Base-by-base conservation (phyloP, 192 early-diverging fungal genomes). In the Entophlyctis luteolus region DNA sequence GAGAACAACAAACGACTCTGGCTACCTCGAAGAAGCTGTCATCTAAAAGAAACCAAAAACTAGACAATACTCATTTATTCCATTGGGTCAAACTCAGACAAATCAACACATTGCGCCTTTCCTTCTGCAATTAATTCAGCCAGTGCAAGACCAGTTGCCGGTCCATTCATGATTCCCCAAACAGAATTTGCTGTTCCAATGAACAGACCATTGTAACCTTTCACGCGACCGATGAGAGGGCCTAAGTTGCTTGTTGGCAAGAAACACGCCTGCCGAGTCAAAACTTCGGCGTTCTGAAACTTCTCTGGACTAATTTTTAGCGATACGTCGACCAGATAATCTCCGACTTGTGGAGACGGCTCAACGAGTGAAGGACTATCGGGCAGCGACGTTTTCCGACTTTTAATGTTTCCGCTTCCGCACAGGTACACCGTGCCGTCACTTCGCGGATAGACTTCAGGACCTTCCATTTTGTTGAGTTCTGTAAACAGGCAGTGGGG, bases 151-250 rank as follows among this genome's bases (percentile, higher is more conserved):
- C 66, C 66, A 16, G 66, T 57, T 14, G 66, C 60, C 0, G 66
- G 66, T 10, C 55, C 66, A 47, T 57, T 54, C 29, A 68, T n/a
- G 27, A 68, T 68, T n/a, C 66, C 66, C 66, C 66, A 68, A 18
- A 48, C 45, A 8, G 29, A n/a, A 39, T 68, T 57, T 25, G 50
- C 66, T 16, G 66, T 62, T 1, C 48, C 66, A n/a, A 65, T 52
- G 34, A 28, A 52, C 29, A 65, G 28, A 35, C 38, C 38, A 22
- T 25, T 27, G 25, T 32, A 65, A 2, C 23, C 25, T 10, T 10
- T 36, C n/a, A 65, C 20, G 22, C 46, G 12, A 10, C 62, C 46
- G 38, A 65, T 65, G 25, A 65, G n/a, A 12, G 36, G 45, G n/a
- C 16, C 62, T 25, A 29, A 31, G 25, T 18, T 28, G 5, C 48